Evolutionary conservation across 2,329 filamentous ascomycete species (phyloP).

Genomic region (Ophiostoma himal-ulmi): DNA sequence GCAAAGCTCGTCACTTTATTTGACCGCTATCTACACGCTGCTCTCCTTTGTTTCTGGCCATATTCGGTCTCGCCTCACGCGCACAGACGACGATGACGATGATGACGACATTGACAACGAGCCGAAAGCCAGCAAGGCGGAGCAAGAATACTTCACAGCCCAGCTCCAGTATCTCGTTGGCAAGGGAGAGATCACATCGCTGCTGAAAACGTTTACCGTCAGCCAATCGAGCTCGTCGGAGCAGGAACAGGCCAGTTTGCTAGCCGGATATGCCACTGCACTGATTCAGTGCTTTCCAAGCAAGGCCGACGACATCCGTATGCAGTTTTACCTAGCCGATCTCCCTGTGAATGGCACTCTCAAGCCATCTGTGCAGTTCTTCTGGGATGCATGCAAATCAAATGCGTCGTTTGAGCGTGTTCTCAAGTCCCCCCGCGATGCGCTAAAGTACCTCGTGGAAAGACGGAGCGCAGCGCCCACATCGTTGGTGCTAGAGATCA

Average conservation of each 20-base stretch:
- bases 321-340: slow-evolving; percentile 83
- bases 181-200: slow-evolving; percentile 63
- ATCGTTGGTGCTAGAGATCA: slow-evolving; percentile 22
- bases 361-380: slow-evolving; percentile 69
- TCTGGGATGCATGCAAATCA: slow-evolving; percentile 62
- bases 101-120: not conserved
- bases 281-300: slow-evolving; percentile 78
- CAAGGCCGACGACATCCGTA: slow-evolving; percentile 80
- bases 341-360: slow-evolving; percentile 41
- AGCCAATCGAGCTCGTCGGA: slow-evolving; percentile 18
- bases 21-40: slow-evolving; percentile 50
- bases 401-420: slow-evolving; percentile 39
- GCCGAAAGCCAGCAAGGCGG: slow-evolving; percentile 25
- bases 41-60: slow-evolving; percentile 47
- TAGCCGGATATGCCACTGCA: slow-evolving; percentile 82
- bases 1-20: slow-evolving; percentile 38
- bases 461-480: slow-evolving; percentile 1
- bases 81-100: not conserved
- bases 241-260: slow-evolving; percentile 57
- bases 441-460: slow-evolving; percentile 31
- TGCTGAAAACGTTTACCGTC: slow-evolving; percentile 44
- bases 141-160: slow-evolving; percentile 51
- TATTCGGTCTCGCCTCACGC: slow-evolving; percentile 40
- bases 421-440: slow-evolving; percentile 30
- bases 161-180: slow-evolving; percentile 68